Conservation (phyloP, 2,329 filamentous ascomycete species). For the Epichloe uncinata region DNA sequence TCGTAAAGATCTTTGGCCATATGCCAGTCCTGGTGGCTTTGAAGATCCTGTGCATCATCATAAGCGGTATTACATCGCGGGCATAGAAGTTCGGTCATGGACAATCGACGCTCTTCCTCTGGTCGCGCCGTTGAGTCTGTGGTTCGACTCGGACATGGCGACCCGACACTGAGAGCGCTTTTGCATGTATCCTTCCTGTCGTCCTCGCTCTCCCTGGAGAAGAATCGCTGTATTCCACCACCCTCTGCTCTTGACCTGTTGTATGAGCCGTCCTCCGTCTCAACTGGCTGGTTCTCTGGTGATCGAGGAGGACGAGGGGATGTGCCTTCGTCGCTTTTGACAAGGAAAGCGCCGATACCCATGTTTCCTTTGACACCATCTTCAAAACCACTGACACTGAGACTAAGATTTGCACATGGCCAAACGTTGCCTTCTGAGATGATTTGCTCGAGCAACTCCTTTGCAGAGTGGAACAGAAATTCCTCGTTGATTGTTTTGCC, state of each 20-base stretch:
- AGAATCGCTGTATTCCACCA: constrained; percentile 44
- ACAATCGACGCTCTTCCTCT: background rate
- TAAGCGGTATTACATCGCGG: constrained; percentile 52
- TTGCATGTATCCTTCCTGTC: background rate
- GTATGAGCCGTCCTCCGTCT: constrained; percentile 8
- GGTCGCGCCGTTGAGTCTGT: background rate
- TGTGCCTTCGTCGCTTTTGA: constrained; percentile 57
- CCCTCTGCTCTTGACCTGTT: constrained; percentile 28
- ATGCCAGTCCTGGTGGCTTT: constrained; percentile 88
- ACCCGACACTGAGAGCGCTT: background rate
- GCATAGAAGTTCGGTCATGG: constrained; percentile 32
- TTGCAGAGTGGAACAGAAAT: constrained; percentile 61
- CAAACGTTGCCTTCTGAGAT: constrained; percentile 66
- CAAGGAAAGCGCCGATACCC: constrained; percentile 76
- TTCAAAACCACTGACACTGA: constrained; percentile 87
- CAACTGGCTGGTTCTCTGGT: background rate
- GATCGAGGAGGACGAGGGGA: constrained; percentile 12
- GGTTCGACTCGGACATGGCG: background rate
- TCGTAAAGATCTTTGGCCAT: constrained; percentile 76
- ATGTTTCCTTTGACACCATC: constrained; percentile 73
- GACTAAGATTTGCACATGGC: constrained; percentile 82
- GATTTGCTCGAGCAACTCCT: constrained; percentile 63
- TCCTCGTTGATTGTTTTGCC: constrained; percentile 62
- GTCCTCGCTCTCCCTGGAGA: constrained; percentile 23
- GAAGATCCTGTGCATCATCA: constrained; percentile 40